Conservation (phyloP, 768 basidiomycete genomes). For the Boletus huronensis region DNA sequence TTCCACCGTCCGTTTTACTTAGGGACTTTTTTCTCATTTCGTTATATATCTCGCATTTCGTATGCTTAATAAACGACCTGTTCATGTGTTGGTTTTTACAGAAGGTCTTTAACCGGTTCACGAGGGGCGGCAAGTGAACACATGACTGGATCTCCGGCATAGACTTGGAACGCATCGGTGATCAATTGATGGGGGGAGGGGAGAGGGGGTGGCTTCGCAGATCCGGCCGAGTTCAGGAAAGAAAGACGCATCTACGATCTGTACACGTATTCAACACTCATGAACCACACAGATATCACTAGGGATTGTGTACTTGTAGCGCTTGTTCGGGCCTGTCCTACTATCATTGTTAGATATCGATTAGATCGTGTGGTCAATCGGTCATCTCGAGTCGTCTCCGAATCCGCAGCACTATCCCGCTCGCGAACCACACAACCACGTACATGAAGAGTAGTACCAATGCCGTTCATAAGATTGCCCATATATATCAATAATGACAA, state of each 20-base stretch:
- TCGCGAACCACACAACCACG: neutral
- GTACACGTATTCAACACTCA: neutral
- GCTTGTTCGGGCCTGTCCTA: neutral
- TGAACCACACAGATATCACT: neutral
- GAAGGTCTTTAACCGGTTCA: constrained; percentile 28
- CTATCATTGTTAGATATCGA: too few species aligned
- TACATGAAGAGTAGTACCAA: constrained; percentile 4
- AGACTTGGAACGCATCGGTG: neutral
- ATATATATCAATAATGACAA: constrained; percentile 28
- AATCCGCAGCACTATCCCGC: too few species aligned
- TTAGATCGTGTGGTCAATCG: too few species aligned
- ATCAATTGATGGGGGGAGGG: neutral
- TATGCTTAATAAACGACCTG: constrained; percentile 23
- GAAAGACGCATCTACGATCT: neutral
- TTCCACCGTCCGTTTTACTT: neutral
- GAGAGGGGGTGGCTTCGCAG: neutral
- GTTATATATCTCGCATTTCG: constrained; percentile 5
- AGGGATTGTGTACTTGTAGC: neutral
- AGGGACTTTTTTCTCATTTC: neutral
- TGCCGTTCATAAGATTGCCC: constrained; percentile 7
- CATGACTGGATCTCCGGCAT: neutral
- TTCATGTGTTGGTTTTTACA: constrained; percentile 16
- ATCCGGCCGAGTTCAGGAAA: neutral
- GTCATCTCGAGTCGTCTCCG: too few species aligned
- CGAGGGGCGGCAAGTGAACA: constrained; percentile 24